phyloP scores from a whole-genome alignment of 2,329 filamentous ascomycete genomes.

The Corynespora cassiicola region DNA sequence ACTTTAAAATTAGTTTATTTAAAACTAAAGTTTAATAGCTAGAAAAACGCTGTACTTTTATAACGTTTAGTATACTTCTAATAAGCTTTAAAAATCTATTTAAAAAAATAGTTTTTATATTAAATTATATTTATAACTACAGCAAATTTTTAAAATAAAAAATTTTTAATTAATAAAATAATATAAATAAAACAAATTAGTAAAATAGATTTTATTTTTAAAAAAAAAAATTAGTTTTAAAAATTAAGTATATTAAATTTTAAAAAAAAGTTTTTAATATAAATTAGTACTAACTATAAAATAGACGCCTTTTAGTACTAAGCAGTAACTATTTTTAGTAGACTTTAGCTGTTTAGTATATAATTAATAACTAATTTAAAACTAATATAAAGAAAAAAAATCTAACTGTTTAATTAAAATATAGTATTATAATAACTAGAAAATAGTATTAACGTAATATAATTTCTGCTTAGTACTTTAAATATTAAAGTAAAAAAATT shows the following conservation, averaged over 20 bases:
- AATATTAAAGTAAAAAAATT: slow-evolving; percentile 54
- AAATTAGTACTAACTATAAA: slow-evolving; percentile 10
- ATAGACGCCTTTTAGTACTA: slow-evolving; percentile 34
- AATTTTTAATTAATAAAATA: slow-evolving; percentile 38
- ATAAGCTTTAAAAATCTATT: slow-evolving; percentile 50
- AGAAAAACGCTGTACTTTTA: slow-evolving; percentile 47
- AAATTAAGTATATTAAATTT: slow-evolving; percentile 50
- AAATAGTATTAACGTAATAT: slow-evolving; percentile 54
- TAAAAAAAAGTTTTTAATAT: slow-evolving; percentile 34
- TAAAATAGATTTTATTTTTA: slow-evolving; percentile 55
- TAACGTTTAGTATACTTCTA: slow-evolving; percentile 45
- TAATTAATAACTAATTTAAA: slow-evolving; percentile 52
- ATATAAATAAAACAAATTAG: slow-evolving; percentile 54
- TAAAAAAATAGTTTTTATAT: slow-evolving; percentile 48
- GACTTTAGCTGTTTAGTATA: slow-evolving; percentile 43
- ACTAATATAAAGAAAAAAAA: slow-evolving; percentile 52
- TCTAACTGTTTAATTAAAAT: slow-evolving; percentile 55
- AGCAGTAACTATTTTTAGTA: slow-evolving; percentile 38
- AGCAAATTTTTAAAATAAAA: slow-evolving; percentile 51
- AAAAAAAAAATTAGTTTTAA: slow-evolving; percentile 27
- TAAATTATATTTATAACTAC: slow-evolving; percentile 52
- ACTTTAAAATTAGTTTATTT: slow-evolving; percentile 53
- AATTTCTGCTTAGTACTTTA: slow-evolving; percentile 54
- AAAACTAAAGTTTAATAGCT: slow-evolving; percentile 48
- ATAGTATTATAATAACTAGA: slow-evolving; percentile 54